These are phyloP conservation scores for Teratosphaeria nubilosa DNA, from an alignment of 2,329 filamentous ascomycete species.

Conservation along the genomic window DNA sequence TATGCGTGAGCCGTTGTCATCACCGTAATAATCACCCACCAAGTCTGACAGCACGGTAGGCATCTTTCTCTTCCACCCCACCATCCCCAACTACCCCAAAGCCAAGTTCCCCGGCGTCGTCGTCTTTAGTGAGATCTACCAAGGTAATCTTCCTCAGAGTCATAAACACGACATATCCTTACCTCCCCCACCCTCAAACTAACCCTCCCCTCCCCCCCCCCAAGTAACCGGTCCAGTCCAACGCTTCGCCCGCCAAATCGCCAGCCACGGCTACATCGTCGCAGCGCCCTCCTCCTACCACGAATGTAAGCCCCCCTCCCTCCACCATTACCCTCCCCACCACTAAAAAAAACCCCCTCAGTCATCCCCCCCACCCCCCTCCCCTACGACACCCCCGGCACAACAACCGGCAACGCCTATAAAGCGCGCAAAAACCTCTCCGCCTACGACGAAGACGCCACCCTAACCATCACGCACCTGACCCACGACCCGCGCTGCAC, in stretches of 20 bases:
- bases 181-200: neutral
- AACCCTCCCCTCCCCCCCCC: neutral
- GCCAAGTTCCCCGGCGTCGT: conserved; percentile 83
- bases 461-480: conserved; percentile 32
- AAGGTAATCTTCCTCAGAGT: conserved; percentile 52
- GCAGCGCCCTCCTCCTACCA: conserved; percentile 86
- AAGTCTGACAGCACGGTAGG: conserved; percentile 41
- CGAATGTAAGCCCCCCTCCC: conserved; percentile 75
- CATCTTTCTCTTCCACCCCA: conserved; percentile 81
- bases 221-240: conserved; percentile 81
- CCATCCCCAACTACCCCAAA: conserved; percentile 73
- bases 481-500: conserved; percentile 46
- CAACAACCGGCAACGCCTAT: conserved; percentile 76
- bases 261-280: conserved; percentile 86
- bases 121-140: conserved; percentile 90
- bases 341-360: conserved; percentile 70
- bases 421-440: conserved; percentile 71
- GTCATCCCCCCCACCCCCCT: conserved; percentile 72
- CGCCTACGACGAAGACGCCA: conserved; percentile 63
- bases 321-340: conserved; percentile 79
- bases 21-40: neutral
- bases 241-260: conserved; percentile 83
- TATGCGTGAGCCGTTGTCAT: conserved; percentile 41
- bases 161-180: too few species aligned
- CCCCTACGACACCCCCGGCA: conserved; percentile 78